A percentile compares a stretch with the other conserved stretches of the same genome.
Conservation (phyloP, 306 rosid genomes). For the Rosa chinensis region DNA sequence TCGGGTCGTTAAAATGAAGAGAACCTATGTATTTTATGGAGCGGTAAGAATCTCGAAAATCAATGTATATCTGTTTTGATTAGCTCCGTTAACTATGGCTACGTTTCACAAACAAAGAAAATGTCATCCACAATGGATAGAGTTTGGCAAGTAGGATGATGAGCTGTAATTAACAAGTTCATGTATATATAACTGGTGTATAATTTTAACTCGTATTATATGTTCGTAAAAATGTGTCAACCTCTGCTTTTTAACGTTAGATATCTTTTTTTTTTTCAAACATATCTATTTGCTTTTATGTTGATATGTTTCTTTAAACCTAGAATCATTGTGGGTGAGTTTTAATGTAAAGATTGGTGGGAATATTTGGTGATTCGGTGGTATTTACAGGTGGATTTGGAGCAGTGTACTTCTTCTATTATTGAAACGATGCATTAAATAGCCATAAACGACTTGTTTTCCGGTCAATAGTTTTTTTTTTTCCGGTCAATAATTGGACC, state of each 20-base stretch:
- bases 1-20: too few relatives aligned
- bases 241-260: neutral
- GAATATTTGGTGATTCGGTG: slow-evolving; percentile 7
- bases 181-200: too few relatives aligned
- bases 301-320: neutral
- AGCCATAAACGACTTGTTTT: neutral
- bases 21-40: too few relatives aligned
- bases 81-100: neutral
- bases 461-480: neutral
- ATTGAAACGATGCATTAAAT: neutral
- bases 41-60: neutral
- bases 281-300: neutral
- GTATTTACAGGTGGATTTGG: neutral
- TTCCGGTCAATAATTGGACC: neutral
- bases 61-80: too few relatives aligned
- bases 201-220: too few relatives aligned
- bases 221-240: too few relatives aligned
- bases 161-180: too few relatives aligned
- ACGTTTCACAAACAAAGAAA: neutral
- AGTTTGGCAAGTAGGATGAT: too few relatives aligned
- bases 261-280: neutral
- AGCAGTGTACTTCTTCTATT: neutral
- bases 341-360: neutral
- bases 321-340: neutral
- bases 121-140: neutral